Evolutionary conservation across 2,329 filamentous ascomycete species (phyloP).

Genomic region (Drechslerella coelobrocha): DNA sequence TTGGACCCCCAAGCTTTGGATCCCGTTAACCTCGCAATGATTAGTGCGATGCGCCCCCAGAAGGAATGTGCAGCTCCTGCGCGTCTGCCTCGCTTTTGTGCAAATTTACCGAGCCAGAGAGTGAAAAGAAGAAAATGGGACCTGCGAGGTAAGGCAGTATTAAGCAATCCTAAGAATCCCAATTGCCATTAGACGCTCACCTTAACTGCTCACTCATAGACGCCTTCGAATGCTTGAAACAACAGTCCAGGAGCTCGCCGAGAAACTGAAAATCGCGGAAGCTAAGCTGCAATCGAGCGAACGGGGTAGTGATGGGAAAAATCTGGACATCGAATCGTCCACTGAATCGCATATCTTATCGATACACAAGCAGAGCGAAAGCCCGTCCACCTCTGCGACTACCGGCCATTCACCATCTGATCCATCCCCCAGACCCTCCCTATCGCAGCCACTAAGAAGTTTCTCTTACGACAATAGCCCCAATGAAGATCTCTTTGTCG

Average conservation of each 20-base stretch:
- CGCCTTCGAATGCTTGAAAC: slow-evolving; percentile 54
- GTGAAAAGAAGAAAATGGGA: slow-evolving; percentile 54
- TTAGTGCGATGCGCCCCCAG: slow-evolving; percentile 55
- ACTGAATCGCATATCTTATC: slow-evolving; percentile 18
- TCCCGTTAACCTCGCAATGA: background rate
- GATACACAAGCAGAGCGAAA: slow-evolving; percentile 11
- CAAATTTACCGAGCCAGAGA: slow-evolving; percentile 54
- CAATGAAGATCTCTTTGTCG: slow-evolving; percentile 43
- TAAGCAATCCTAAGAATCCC: background rate
- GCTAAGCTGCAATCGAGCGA: slow-evolving; percentile 47
- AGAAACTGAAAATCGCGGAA: slow-evolving; percentile 54
- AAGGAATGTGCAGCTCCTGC: slow-evolving; percentile 54
- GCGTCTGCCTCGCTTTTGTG: slow-evolving; percentile 54
- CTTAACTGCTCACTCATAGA: slow-evolving; percentile 42
- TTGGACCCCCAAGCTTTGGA: background rate
- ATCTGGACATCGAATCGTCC: slow-evolving; percentile 16
- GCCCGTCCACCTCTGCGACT: slow-evolving; percentile 35
- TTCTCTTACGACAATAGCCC: slow-evolving; percentile 38
- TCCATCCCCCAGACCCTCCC: slow-evolving; percentile 26
- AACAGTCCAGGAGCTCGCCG: slow-evolving; percentile 53
- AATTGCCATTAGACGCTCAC: background rate
- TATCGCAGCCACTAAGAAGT: slow-evolving; percentile 33
- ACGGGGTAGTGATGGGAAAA: slow-evolving; percentile 10
- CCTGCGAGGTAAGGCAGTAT: slow-evolving; percentile 52
- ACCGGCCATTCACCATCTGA: slow-evolving; percentile 33